Base-by-base conservation (phyloP, 2,329 filamentous ascomycete species). In the Arthrobotrys iridis region DNA sequence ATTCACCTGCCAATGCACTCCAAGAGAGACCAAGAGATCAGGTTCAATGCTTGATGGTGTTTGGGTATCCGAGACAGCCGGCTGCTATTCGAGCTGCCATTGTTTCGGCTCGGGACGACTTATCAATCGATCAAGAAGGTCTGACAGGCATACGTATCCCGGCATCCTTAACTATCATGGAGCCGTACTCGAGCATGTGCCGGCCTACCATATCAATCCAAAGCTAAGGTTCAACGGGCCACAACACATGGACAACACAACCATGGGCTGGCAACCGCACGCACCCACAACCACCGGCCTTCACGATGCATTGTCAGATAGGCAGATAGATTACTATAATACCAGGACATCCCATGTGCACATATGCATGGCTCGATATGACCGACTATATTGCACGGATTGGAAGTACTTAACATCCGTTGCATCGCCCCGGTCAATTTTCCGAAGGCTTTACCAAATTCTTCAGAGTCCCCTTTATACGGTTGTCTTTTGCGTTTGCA, bases 41-140 rank as follows among this genome's bases (percentile, higher is more conserved):
- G 7, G n/a, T 30, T 28, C 18, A 37, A 52, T 37, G 50, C 50
- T 37, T 55, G 50, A 55, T 22, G 10, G 35, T n/a, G 35, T 40
- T 40, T 40, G 35, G n/a, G 35, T 13, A 15, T 40, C n/a, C 11
- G 35, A 40, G 50, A 55, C 50, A 55, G 6, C 20, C 10, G 13
- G 15, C 28, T 30, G 37, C n/a, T n/a, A n/a, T n/a, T 33, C 18
- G 50, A 55, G 11, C 50, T 55, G 30, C 50, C 50, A 37, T 55
- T 55, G 50, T 55, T 55, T 55, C 50, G 50, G 50, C 50, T 55
- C 50, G 50, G 50, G 50, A 55, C 50, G 50, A 55, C 50, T 20
- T 55, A 35, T 52, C 26, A 35, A 55, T 55, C 50, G 24, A 55
- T 55, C 50, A 30, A 55, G 50, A 55, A 55, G 50, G 50, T 55